These are phyloP conservation scores for Eucalyptus marginata DNA, from an alignment of 345 rosid genomes.

Conservation along the genomic window DNA sequence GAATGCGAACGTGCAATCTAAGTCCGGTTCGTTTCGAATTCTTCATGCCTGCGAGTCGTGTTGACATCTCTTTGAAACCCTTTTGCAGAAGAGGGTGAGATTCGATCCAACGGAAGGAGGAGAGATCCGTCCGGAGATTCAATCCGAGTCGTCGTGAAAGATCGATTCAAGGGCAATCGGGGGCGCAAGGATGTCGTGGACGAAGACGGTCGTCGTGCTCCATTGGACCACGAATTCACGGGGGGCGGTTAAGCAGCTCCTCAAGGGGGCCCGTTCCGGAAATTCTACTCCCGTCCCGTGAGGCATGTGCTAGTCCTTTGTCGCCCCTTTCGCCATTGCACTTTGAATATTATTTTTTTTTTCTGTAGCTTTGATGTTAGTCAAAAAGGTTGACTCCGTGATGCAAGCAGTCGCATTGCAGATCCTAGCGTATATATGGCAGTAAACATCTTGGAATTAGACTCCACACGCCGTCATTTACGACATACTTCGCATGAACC, in stretches of 20 bases:
- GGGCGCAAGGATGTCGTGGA: not conserved
- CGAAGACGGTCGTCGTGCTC: not conserved
- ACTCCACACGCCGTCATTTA: not conserved
- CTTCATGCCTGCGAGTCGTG: not conserved
- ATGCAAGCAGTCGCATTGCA: not conserved
- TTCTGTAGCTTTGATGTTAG: not conserved
- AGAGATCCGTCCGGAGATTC: not conserved
- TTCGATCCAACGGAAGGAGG: conserved; percentile 7
- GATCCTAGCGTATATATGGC: not conserved
- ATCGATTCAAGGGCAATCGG: not conserved
- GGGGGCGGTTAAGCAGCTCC: not conserved
- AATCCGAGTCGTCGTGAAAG: not conserved
- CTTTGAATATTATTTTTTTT: not conserved
- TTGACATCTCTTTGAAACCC: not conserved
- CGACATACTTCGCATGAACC: not conserved
- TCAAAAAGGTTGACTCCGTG: not conserved
- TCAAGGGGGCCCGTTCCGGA: not conserved
- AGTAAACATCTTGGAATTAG: not conserved
- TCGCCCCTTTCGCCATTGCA: not conserved
- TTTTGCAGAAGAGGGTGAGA: conserved; percentile 29
- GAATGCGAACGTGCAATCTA: not conserved
- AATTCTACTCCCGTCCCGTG: not conserved
- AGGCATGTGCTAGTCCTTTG: not conserved
- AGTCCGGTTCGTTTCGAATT: not conserved
- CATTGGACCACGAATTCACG: not conserved